Evolutionary conservation across 352 stramenopile genomes (phyloP).

Genomic region (Pythium brachiatum): DNA sequence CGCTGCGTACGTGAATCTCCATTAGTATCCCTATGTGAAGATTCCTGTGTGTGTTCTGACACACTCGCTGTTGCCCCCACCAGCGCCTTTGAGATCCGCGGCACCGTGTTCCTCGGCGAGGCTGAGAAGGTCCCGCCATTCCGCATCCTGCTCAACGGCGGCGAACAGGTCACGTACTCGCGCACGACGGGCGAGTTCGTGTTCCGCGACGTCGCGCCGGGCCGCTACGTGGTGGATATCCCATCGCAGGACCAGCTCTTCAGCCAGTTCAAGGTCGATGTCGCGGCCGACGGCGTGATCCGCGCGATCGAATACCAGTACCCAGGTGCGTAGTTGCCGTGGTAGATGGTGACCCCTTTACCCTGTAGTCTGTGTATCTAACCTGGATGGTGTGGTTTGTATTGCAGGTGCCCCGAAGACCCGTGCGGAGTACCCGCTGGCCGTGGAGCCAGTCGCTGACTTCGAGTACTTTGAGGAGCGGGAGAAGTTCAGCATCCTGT

Average conservation of each 20-base stretch:
- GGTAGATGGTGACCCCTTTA: background rate
- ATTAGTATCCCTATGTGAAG: no score
- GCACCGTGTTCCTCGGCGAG: conserved; percentile 46
- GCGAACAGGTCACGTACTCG: conserved; percentile 66
- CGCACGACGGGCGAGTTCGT: conserved; percentile 63
- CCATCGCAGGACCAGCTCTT: conserved; percentile 66
- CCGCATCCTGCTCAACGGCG: conserved; percentile 69
- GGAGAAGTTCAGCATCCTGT: conserved; percentile 78
- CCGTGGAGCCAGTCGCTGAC: conserved; percentile 58
- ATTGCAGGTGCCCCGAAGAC: conserved; percentile 45
- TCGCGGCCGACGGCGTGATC: conserved; percentile 48
- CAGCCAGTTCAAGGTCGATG: conserved; percentile 68
- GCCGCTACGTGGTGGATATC: conserved; percentile 77
- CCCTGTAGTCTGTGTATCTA: background rate
- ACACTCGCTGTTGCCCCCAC: background rate
- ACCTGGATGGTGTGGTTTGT: no score
- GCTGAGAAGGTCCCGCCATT: conserved; percentile 59
- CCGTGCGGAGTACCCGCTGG: conserved; percentile 59
- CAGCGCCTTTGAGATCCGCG: conserved; percentile 57
- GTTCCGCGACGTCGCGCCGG: conserved; percentile 67
- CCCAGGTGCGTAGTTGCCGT: conserved; percentile 27
- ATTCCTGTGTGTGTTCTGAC: background rate
- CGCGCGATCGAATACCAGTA: conserved; percentile 82
- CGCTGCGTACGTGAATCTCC: conserved; percentile 10
- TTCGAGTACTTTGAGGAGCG: conserved; percentile 83